Evolutionary conservation across 1,139 yeast genomes (phyloP).

Genomic region (Tardiomyces depauwii): DNA sequence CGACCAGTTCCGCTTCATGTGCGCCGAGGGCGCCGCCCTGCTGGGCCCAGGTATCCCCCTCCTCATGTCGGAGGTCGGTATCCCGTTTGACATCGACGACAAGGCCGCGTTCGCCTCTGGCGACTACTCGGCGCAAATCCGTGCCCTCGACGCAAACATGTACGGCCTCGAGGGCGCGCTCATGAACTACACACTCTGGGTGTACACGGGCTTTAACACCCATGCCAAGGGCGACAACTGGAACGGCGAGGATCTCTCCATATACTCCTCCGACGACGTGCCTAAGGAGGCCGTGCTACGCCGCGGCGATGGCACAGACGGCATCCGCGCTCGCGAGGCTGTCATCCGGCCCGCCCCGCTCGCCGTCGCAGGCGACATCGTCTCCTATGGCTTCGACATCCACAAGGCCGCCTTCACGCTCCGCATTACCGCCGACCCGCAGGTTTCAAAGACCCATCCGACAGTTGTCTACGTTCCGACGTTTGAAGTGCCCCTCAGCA

Average conservation of each 20-base stretch:
- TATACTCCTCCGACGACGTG: slow-evolving; percentile 36
- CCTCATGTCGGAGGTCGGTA: slow-evolving; percentile 79
- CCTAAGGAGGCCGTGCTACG: slow-evolving; percentile 1
- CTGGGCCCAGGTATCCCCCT: slow-evolving; percentile 55
- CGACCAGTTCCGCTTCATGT: slow-evolving; percentile 53
- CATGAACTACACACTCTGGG: slow-evolving; percentile 71
- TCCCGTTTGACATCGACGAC: slow-evolving; percentile 91
- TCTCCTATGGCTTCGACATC: slow-evolving; percentile 20
- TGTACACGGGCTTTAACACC: slow-evolving; percentile 55
- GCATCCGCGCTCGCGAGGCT: slow-evolving; percentile 27
- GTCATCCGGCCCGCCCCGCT: slow-evolving; percentile 28
- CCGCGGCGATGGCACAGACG: slow-evolving; percentile 7
- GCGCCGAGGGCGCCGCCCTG: slow-evolving; percentile 42
- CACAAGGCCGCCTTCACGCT: slow-evolving; percentile 18
- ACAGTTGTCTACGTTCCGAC: background rate
- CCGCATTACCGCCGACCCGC: slow-evolving; percentile 7
- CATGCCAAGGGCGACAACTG: slow-evolving; percentile 78
- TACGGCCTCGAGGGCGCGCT: slow-evolving; percentile 62
- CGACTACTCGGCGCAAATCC: slow-evolving; percentile 55
- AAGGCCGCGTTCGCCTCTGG: slow-evolving; percentile 46
- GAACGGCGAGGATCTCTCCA: slow-evolving; percentile 84
- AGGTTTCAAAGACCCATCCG: background rate
- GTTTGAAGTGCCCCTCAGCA: background rate
- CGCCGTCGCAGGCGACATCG: slow-evolving; percentile 19
- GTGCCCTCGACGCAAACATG: slow-evolving; percentile 68